These are phyloP conservation scores for Irpex rosettiformis DNA, from an alignment of 1,284 basidiomycete genomes.

Conservation along the genomic window DNA sequence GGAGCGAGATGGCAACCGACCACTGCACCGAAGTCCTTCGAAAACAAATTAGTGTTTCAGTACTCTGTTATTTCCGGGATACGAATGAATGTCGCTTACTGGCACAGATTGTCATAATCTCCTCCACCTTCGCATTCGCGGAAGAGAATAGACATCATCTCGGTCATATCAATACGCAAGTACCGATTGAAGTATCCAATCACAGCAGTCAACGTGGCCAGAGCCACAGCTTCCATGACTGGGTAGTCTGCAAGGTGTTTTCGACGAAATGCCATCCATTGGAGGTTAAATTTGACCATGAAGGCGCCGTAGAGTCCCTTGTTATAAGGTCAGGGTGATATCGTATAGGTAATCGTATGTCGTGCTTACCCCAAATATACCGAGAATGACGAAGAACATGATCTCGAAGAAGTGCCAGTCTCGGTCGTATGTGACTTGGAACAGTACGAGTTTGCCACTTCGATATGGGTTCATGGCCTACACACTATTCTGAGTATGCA, in stretches of 20 bases:
- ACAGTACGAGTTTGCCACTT: conserved; percentile 96
- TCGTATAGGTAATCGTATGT: neutral
- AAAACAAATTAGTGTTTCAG: conserved; percentile 2
- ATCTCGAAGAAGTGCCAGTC: conserved; percentile 99
- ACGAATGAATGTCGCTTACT: conserved; percentile 50
- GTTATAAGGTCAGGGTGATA: neutral
- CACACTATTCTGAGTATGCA: neutral
- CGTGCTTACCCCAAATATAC: conserved; percentile 86
- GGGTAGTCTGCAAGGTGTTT: conserved; percentile 85
- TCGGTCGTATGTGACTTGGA: conserved; percentile 96
- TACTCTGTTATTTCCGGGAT: neutral
- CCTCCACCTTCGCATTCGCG: conserved; percentile 95
- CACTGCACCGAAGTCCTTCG: conserved; percentile 85
- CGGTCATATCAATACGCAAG: conserved; percentile 96
- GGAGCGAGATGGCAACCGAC: conserved; percentile 90
- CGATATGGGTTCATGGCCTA: conserved; percentile 91
- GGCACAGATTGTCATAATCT: conserved; percentile 90
- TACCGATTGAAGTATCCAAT: conserved; percentile 96
- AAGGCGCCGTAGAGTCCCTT: conserved; percentile 97
- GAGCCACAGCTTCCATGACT: conserved; percentile 84
- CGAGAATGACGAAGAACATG: conserved; percentile 92
- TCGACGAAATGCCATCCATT: conserved; percentile 90
- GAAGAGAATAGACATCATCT: conserved; percentile 95
- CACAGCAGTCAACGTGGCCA: conserved; percentile 88
- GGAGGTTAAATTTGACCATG: conserved; percentile 95